These are phyloP conservation scores for Diaporthe vaccinii DNA, from an alignment of 2,329 filamentous ascomycete species.

Conservation along the genomic window DNA sequence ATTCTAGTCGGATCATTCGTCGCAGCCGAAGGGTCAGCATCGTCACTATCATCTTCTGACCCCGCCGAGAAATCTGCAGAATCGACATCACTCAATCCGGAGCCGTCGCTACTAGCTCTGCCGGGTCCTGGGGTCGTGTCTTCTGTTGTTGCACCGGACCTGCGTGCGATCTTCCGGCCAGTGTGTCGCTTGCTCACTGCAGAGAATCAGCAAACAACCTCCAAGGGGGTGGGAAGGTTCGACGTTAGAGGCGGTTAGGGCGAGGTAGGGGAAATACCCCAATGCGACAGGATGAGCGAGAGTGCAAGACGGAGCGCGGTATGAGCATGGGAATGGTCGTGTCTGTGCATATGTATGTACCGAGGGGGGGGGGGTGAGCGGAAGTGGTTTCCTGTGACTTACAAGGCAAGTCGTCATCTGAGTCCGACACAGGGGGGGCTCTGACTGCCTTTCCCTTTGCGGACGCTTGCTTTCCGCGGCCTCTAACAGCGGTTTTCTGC, in stretches of 20 bases:
- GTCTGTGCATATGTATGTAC: neutral
- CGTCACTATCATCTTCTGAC: constrained; percentile 50
- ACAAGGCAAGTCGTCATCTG: constrained; percentile 36
- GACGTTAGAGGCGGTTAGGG: too few species aligned
- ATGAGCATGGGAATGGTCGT: neutral
- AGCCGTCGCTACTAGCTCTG: constrained; percentile 28
- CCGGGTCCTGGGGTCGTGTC: constrained; percentile 9
- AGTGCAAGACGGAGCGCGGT: neutral
- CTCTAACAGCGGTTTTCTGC: constrained; percentile 33
- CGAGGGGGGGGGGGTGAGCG: too few species aligned
- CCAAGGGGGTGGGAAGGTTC: neutral
- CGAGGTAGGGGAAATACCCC: neutral
- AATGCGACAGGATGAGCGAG: neutral
- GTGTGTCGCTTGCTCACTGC: constrained; percentile 18
- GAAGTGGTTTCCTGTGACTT: neutral
- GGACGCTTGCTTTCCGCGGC: constrained; percentile 16
- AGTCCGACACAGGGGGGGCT: neutral
- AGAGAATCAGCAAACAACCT: neutral
- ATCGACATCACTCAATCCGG: neutral
- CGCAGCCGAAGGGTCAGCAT: constrained; percentile 46
- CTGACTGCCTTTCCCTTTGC: constrained; percentile 25
- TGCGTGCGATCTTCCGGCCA: neutral
- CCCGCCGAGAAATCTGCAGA: constrained; percentile 24
- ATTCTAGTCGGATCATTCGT: constrained; percentile 27
- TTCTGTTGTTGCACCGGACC: neutral